Evolutionary conservation across 192 early-diverging fungal species (phyloP), one percentile per base, ranked within the genome.

Genomic region (Coemansia sp.): DNA sequence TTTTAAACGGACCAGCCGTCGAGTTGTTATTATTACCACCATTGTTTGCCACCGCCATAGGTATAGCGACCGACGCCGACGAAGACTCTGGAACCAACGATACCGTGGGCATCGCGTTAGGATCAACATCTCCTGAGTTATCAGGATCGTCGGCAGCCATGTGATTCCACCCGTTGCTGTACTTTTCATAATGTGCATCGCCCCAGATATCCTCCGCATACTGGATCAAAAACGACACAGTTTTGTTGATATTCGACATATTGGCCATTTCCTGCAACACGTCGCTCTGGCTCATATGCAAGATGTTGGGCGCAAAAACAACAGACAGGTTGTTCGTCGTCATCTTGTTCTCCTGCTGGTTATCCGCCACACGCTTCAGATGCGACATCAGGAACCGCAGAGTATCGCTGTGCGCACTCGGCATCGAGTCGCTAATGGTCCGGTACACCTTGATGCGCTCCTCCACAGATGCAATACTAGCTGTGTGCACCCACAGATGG

Each of bases 301-400:
- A 71, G 30, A 99, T 69, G 5, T 91, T 96, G 11, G 93, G 94
- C 5, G 90, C 95, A 90, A 99, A 96, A 29, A 99, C 93, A 36
- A 96, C 94, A 22, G 93, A 87, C 56, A 99, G 73, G 58, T 97
- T 99, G 72, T 95, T 93, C 42, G 92, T 74, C 4, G 86, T 89
- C 96, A 99, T 99, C 60, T 92, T 85, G 75, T 99, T 99, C 28
- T 85, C 75, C 34, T 70, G 66, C 34, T 85, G 81, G 28, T 83
- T 62, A 33, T 85, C 56, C 4, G 85, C 77, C 8, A 98, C 89
- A 17, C 76, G 83, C 64, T 88, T 75, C 60, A 91, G 70, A 65
- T 93, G 92, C 42, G 65, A 60, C 61, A 91, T 82, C 61, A 93
- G 63, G 32, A 78, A 76, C 60, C 80, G 82, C 29, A 90, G 72